Evolutionary conservation across 129 eudicot species (phyloP), one percentile per base, ranked within the genome.

Genomic region (Helianthus tuberosus): DNA sequence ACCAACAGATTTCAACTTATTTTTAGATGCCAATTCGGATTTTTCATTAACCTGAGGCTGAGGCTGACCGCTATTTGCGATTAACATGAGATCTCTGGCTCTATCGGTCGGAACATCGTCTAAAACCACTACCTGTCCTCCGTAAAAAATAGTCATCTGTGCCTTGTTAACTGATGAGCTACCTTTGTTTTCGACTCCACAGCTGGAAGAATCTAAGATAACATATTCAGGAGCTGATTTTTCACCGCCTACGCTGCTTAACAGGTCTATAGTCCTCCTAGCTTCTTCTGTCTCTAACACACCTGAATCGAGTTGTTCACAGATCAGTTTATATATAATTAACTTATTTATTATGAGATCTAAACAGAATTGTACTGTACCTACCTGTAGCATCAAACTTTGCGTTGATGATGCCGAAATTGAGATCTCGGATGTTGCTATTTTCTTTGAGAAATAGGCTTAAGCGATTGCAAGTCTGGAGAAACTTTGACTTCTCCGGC

Each of bases 91-190:
- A 38, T 86, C 84, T 57, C 66, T 66, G 36, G 79, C 91, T 66
- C 80, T 87, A 1, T 83, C 87, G 1, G 78, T 83, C 8, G 93
- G 82, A 50, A 83, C 85, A 57, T 85, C 89, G 9, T 89, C 87
- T 32, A 86, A 83, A 15, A 89, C 97, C 61, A 89, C 15, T 3
- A 92, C 85, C 64, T 75, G 69, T 16, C 96, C 97, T 3, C 52
- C 84, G 75, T 92, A 92, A 64, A 92, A 86, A 11, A 92, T 92
- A 5, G 96, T 92, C 93, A 92, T 71, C 44, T 80, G 92, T 5
- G 88, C 77, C 5, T 68, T 36, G 66, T 83, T 74, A 20, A 32
- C 4, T 32, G 82, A 67, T 25, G 53, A 23, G 35, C 77, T 29
- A 5, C 1, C 75, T 57, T 77, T 64, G 25, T 23, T 71, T 0